These are phyloP conservation scores for Rhodotorula glutinis DNA, from an alignment of 1,284 basidiomycete genomes.

Conservation along the genomic window DNA sequence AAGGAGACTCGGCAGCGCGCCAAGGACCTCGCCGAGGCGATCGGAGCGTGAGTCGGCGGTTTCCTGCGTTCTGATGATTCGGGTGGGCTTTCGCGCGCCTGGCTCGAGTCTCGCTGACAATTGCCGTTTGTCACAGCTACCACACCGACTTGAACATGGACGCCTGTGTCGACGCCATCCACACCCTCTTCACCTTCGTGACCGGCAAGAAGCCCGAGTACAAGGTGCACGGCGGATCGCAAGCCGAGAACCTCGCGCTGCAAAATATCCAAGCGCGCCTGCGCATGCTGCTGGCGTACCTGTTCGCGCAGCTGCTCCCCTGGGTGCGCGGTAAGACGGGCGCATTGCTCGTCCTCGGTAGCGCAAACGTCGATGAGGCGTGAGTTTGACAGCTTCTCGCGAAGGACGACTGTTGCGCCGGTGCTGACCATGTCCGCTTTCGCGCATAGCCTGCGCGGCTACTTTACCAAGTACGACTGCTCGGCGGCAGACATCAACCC, in stretches of 20 bases:
- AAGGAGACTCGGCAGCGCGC: constrained; percentile 80
- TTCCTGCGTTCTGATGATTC: background rate
- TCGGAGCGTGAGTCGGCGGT: constrained; percentile 66
- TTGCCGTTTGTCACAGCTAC: constrained; percentile 60
- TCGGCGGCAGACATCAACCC: constrained; percentile 86
- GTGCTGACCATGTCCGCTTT: background rate
- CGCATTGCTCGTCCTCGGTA: constrained; percentile 87
- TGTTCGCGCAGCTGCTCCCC: constrained; percentile 93
- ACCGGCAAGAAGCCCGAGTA: constrained; percentile 81
- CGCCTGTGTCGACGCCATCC: constrained; percentile 75
- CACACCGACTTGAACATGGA: constrained; percentile 98
- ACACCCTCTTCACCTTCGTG: constrained; percentile 76
- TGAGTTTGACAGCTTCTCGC: constrained; percentile 45
- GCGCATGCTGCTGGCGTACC: constrained; percentile 93
- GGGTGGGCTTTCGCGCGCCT: background rate
- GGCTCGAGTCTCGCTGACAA: background rate
- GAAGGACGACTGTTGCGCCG: background rate
- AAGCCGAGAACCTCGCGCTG: constrained; percentile 88
- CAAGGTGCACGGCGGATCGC: constrained; percentile 79
- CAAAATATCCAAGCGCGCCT: constrained; percentile 97
- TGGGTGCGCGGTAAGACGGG: constrained; percentile 84
- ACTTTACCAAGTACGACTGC: constrained; percentile 94
- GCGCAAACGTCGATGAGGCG: constrained; percentile 98
- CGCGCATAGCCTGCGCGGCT: constrained; percentile 73
- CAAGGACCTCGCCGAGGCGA: constrained; percentile 77